A percentile compares a stretch with the other conserved stretches of the same genome.
Evolutionary conservation across 129 eudicot species (phyloP).

Genomic region (Flaveria linearis): DNA sequence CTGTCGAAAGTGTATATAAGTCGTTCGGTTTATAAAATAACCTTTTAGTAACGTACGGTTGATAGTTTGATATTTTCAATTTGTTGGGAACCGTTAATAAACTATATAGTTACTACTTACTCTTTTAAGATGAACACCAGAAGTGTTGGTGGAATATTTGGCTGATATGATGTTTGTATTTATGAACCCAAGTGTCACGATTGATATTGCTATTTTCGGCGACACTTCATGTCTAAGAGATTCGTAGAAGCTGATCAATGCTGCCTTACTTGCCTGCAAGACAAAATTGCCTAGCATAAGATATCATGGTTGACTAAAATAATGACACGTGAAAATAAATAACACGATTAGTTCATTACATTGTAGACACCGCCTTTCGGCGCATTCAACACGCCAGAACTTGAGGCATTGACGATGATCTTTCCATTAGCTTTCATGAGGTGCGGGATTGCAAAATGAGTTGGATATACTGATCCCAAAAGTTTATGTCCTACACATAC

Average conservation of each 20-base stretch:
- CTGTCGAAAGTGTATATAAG: constrained; percentile 2
- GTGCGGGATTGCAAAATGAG: constrained; percentile 47
- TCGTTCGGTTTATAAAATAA: not conserved
- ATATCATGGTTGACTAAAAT: not conserved
- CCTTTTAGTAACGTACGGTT: no score
- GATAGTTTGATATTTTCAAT: not conserved
- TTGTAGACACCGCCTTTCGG: constrained; percentile 36
- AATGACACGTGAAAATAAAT: not conserved
- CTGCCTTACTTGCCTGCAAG: constrained; percentile 49
- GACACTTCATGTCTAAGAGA: constrained; percentile 42
- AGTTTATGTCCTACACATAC: constrained; percentile 38
- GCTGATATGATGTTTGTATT: constrained; percentile 30
- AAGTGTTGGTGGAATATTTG: constrained; percentile 28
- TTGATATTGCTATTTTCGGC: constrained; percentile 29
- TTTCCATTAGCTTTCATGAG: constrained; percentile 41
- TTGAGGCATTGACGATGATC: constrained; percentile 38
- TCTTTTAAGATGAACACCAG: constrained; percentile 11
- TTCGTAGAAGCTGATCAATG: constrained; percentile 44
- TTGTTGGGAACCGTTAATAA: no score
- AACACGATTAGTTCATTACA: not conserved
- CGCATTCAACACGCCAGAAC: constrained; percentile 24
- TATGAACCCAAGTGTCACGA: constrained; percentile 36
- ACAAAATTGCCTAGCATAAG: no score
- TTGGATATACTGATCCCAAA: constrained; percentile 51
- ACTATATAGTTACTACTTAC: not conserved